Conservation (phyloP, 169 alveolate genomes). For the Plasmodium gonderi region DNA sequence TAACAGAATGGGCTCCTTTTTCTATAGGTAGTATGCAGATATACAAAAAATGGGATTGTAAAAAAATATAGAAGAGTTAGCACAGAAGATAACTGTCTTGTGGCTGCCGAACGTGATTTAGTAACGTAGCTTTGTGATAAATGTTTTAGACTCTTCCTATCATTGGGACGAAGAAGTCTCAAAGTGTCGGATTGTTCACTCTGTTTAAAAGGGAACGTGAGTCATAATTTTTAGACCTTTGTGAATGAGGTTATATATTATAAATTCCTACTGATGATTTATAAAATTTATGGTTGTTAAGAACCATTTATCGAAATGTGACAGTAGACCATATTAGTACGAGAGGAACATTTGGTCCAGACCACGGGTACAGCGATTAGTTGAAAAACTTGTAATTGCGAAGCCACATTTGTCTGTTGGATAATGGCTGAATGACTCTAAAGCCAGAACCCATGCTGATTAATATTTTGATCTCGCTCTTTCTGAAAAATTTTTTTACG, state of each 20-base stretch:
- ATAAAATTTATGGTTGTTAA: background rate
- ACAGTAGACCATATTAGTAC: constrained; percentile 55
- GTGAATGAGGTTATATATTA: background rate
- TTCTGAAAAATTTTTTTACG: background rate
- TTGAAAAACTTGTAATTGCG: constrained; percentile 44
- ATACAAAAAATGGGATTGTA: too few relatives aligned
- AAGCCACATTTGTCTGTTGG: constrained; percentile 90
- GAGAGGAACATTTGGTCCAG: constrained; percentile 63
- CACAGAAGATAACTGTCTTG: constrained; percentile 1
- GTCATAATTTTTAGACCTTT: background rate
- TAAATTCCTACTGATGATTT: background rate
- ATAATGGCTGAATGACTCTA: constrained; percentile 91
- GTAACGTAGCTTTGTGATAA: background rate
- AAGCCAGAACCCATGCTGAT: constrained; percentile 89
- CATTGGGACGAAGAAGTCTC: background rate
- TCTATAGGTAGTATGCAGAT: too few relatives aligned
- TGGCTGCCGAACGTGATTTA: background rate
- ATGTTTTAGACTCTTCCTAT: background rate
- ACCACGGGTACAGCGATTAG: constrained; percentile 26
- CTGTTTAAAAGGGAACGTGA: background rate
- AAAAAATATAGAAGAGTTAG: background rate
- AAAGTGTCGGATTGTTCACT: constrained; percentile 11
- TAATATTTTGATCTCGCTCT: background rate
- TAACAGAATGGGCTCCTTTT: background rate
- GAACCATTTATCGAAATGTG: constrained; percentile 77